These are phyloP conservation scores for Brassica nigra DNA, from an alignment of 345 rosid species.

Conservation along the genomic window DNA sequence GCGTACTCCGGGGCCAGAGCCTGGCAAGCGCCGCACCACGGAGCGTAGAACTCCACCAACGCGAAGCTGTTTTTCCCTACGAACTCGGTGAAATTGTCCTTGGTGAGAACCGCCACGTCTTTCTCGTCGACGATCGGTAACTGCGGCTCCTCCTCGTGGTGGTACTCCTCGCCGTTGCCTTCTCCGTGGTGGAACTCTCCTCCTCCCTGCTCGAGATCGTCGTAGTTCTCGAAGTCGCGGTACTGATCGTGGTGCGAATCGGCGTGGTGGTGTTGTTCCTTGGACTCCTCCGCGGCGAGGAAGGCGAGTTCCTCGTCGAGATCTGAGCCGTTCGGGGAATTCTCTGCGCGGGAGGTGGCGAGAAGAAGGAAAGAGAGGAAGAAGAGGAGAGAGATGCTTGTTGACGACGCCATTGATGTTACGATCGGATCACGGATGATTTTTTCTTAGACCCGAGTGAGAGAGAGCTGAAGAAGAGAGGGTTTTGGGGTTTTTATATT, in stretches of 20 bases:
- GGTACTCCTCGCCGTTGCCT: constrained; percentile 19
- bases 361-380: constrained; percentile 29
- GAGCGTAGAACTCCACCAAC: constrained; percentile 53
- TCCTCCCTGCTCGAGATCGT: constrained; percentile 46
- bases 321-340: constrained; percentile 30
- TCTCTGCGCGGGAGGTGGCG: constrained; percentile 24
- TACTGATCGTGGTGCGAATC: constrained; percentile 30
- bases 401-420: constrained; percentile 37
- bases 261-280: constrained; percentile 9
- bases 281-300: constrained; percentile 50
- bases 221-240: constrained; percentile 47
- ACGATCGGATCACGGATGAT: background rate
- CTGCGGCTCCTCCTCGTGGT: constrained; percentile 30
- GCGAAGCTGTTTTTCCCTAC: constrained; percentile 39
- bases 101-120: constrained; percentile 49
- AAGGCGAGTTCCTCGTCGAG: constrained; percentile 64
- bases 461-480: constrained; percentile 14
- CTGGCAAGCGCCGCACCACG: constrained; percentile 56
- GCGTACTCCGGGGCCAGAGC: constrained; percentile 48
- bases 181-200: constrained; percentile 31
- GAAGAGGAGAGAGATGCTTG: constrained; percentile 33
- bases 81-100: constrained; percentile 50
- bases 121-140: constrained; percentile 34
- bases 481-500: constrained; percentile 17
- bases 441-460: background rate